Base-by-base conservation (phyloP, 306 rosid genomes). In the Macrotyloma uniflorum region DNA sequence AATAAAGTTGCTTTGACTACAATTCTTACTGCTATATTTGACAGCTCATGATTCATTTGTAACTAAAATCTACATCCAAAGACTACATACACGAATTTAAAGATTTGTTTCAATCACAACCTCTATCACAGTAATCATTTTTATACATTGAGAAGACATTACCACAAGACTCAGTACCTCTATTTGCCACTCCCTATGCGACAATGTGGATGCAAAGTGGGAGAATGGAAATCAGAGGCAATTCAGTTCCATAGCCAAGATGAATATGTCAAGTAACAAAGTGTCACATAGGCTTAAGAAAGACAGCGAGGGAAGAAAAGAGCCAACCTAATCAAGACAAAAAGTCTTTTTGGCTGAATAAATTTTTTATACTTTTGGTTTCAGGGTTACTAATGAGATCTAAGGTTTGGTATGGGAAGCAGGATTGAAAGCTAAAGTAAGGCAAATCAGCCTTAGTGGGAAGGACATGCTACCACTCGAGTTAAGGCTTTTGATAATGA, bases 381-480 rank as follows among this genome's bases (percentile, higher is more conserved):
- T 30, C n/a, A 0, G 46, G 19, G 7, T 50, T 2, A 63, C 33
- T 10, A 50, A 20, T 22, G 45, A 10, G 19, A 33, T 14, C 69
- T 54, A 74, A 43, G 53, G 18, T 43, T 20, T 42, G 32, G 40
- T 55, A 43, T 20, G 6, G 32, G 58, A 32, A 24, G 33, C n/a
- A 13, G 28, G 18, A 49, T 80, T 40, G 15, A 30, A 67, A 65
- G 67, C 19, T 12, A 42, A 9, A 28, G 62, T 8, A 28, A 74
- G 75, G 43, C 67, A 64, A 40, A 18, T 65, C 38, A 72, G 20
- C 75, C 47, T 14, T 43, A 51, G 43, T 15, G 46, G 22, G 42
- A 68, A 30, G 19, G 63, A 58, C n/a, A n/a, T n/a, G 66, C 70
- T 73, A 50, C 70, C 23, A 32, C 35, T 32, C 19, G 51, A 50